These are phyloP conservation scores for Lithohypha guttulata DNA, from an alignment of 2,329 filamentous ascomycete genomes.

Conservation along the genomic window DNA sequence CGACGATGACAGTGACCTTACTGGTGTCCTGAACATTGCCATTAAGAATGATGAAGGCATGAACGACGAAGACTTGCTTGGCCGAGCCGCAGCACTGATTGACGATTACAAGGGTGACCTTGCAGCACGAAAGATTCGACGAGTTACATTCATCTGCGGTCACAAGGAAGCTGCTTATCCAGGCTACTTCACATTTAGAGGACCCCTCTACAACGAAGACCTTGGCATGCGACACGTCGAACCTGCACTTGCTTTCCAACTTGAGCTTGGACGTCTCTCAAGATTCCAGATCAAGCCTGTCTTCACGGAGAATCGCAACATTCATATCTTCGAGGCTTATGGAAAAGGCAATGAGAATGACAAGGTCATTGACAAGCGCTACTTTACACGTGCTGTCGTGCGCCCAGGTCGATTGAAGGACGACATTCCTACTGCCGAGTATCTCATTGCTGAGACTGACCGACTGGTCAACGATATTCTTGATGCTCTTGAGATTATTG, in stretches of 20 bases:
- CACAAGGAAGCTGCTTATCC: slow-evolving; percentile 90
- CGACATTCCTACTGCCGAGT: slow-evolving; percentile 96
- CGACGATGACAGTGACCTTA: slow-evolving; percentile 65
- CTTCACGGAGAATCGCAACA: slow-evolving; percentile 98
- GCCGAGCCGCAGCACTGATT: slow-evolving; percentile 64
- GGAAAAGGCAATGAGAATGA: slow-evolving; percentile 92
- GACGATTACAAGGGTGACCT: slow-evolving; percentile 76
- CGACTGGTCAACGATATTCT: slow-evolving; percentile 95
- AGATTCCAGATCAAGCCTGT: slow-evolving; percentile 98
- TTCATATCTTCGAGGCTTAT: slow-evolving; percentile 94
- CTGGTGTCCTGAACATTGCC: slow-evolving; percentile 84
- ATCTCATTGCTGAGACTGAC: slow-evolving; percentile 94
- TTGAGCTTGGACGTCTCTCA: slow-evolving; percentile 82
- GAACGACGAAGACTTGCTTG: slow-evolving; percentile 69
- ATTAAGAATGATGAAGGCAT: slow-evolving; percentile 76
- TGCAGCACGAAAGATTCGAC: slow-evolving; percentile 67
- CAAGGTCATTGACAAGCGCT: slow-evolving; percentile 61
- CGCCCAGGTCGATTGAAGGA: slow-evolving; percentile 87
- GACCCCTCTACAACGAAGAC: slow-evolving; percentile 79
- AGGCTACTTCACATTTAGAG: slow-evolving; percentile 96
- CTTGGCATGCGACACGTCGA: slow-evolving; percentile 94
- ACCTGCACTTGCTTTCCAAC: slow-evolving; percentile 94
- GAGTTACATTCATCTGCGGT: slow-evolving; percentile 91
- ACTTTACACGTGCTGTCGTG: slow-evolving; percentile 94
- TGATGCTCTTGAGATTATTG: slow-evolving; percentile 94